These are phyloP conservation scores for Microsporum audouinii DNA, from an alignment of 2,329 filamentous ascomycete species.

Conservation along the genomic window DNA sequence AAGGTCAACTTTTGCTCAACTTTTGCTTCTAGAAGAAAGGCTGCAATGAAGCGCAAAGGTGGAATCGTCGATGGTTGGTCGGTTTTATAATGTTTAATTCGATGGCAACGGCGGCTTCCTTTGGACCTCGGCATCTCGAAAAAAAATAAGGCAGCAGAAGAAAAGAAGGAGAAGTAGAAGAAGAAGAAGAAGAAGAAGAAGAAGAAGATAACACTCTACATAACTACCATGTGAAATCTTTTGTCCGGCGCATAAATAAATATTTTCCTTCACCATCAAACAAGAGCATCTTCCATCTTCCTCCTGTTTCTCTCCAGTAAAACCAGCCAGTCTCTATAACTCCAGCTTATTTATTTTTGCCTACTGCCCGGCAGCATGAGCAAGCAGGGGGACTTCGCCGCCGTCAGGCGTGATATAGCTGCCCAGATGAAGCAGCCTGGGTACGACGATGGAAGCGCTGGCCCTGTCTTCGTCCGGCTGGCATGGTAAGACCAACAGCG, in stretches of 20 bases:
- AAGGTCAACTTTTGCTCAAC: no score
- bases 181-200: neutral
- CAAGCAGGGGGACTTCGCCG: constrained; percentile 30
- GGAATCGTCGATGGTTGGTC: no score
- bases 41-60: no score
- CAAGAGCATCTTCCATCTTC: neutral
- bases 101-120: no score
- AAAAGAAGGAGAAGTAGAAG: neutral
- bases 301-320: neutral
- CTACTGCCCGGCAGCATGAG: constrained; percentile 25
- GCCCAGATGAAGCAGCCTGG: constrained; percentile 47
- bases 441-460: constrained; percentile 55
- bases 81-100: no score
- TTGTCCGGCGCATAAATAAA: neutral
- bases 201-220: neutral
- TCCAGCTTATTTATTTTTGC: constrained; percentile 9
- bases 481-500: constrained; percentile 41
- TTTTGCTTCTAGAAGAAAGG: no score
- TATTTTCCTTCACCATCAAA: neutral
- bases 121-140: neutral
- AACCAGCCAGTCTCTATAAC: neutral
- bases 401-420: constrained; percentile 45
- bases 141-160: neutral
- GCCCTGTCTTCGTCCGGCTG: constrained; percentile 52
- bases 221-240: neutral